A percentile compares a stretch with the other conserved stretches of the same genome.
These are phyloP conservation scores for Monilinia polystroma DNA, from an alignment of 2,329 filamentous ascomycete genomes.

Conservation along the genomic window DNA sequence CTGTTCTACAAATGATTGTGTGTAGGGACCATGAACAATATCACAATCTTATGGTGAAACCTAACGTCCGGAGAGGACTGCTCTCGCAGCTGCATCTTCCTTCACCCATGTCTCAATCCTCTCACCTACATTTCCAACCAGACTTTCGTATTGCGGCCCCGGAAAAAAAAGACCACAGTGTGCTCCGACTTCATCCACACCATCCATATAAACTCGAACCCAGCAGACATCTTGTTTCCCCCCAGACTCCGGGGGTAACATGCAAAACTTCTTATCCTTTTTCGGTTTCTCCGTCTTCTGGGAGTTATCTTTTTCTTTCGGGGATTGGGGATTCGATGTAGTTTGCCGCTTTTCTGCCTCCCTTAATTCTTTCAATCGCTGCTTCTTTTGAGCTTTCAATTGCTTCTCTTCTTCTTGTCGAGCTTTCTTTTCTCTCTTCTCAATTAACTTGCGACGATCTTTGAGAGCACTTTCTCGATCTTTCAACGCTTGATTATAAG, in stretches of 20 bases:
- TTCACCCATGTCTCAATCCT: slow-evolving; percentile 69
- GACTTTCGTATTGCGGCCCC: slow-evolving; percentile 68
- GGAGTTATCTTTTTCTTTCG: slow-evolving; percentile 36
- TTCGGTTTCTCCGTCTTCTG: slow-evolving; percentile 34
- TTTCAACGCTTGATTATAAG: slow-evolving; percentile 65
- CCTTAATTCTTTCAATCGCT: slow-evolving; percentile 40
- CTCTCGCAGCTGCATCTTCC: slow-evolving; percentile 50
- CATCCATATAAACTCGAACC: slow-evolving; percentile 77
- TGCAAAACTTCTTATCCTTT: slow-evolving; percentile 67
- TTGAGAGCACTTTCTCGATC: slow-evolving; percentile 63
- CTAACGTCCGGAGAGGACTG: slow-evolving; percentile 22
- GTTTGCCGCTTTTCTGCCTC: slow-evolving; percentile 37
- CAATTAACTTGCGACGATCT: slow-evolving; percentile 59
- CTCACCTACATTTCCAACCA: slow-evolving; percentile 73
- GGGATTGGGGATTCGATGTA: slow-evolving; percentile 31
- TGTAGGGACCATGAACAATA: background rate
- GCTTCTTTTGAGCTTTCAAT: slow-evolving; percentile 39
- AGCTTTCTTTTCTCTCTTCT: slow-evolving; percentile 50
- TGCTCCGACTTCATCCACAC: slow-evolving; percentile 80
- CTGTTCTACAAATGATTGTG: background rate
- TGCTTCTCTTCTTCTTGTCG: slow-evolving; percentile 44
- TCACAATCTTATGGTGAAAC: background rate
- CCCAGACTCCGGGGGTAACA: slow-evolving; percentile 57
- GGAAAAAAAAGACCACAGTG: slow-evolving; percentile 80
- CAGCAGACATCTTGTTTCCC: slow-evolving; percentile 68